Evolutionary conservation across 2,329 filamentous ascomycete species (phyloP), one percentile per base, ranked within the genome.

Genomic region (Colletotrichum sp.): DNA sequence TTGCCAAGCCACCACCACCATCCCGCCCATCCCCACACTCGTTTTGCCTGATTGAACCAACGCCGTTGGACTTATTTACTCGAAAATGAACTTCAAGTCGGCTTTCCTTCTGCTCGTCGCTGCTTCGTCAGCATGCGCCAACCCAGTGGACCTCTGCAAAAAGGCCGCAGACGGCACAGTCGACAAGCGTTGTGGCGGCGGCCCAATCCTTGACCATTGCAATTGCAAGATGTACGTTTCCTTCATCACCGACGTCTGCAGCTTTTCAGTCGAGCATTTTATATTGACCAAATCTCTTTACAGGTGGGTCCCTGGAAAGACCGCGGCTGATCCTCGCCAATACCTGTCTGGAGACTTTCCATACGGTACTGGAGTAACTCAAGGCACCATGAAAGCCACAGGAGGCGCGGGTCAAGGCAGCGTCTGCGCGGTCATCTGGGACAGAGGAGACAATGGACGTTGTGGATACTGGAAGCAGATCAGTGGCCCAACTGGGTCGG

Each of bases 21-120:
- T 22, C 44, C 44, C 44, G 11, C 44, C 13, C 6, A 22, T 52
- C 44, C 44, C n/a, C 44, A 52, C n/a, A 52, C 44, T 52, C 44
- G 6, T 52, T 52, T 52, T 13, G n/a, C 22, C 44, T 22, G 3
- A 48, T 48, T 1, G n/a, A 52, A 52, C 44, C 44, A 52, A 13
- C 44, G 0, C 12, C 1, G 4, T 22, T 8, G n/a, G 44, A 13
- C n/a, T 22, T 0, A 22, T 22, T 8, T 5, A 2, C 6, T 13
- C 44, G 0, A 52, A 22, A 52, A 52, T 52, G 44, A 8, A 52
- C 6, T 22, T 52, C 44, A 52, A 52, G n/a, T 52, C 44, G 6
- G 44, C 44, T 13, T 5, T 52, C 6, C 44, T 52, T 52, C 44
- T 48, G 8, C 44, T 52, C n/a, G 44, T 52, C 12, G 44, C 44